These are phyloP conservation scores for Echites panduratus DNA, from an alignment of 257 asterid species.

Conservation along the genomic window DNA sequence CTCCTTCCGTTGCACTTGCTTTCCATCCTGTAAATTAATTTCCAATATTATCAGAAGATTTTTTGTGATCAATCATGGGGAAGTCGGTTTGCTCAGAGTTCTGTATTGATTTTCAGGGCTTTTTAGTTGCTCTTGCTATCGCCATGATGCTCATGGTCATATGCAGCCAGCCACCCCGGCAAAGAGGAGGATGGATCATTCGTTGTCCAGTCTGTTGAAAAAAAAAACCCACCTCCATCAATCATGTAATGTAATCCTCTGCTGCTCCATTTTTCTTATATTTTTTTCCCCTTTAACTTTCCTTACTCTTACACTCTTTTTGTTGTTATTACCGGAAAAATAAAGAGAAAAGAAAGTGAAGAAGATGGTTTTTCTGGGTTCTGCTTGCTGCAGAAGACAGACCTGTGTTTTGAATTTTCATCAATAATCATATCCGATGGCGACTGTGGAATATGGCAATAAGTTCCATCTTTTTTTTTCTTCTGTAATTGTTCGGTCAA, in stretches of 20 bases:
- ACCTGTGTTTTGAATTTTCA: neutral
- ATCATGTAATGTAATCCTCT: too few relatives aligned
- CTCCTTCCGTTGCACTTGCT: neutral
- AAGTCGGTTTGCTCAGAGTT: slow-evolving; percentile 14
- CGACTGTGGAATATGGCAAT: neutral
- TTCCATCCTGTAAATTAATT: too few relatives aligned
- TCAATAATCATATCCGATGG: neutral
- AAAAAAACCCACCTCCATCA: too few relatives aligned
- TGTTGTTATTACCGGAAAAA: too few relatives aligned
- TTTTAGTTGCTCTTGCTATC: slow-evolving; percentile 7
- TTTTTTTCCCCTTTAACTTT: too few relatives aligned
- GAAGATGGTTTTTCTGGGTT: too few relatives aligned
- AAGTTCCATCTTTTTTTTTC: neutral
- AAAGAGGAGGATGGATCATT: slow-evolving; percentile 1
- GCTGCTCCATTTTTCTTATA: too few relatives aligned
- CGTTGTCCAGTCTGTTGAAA: neutral
- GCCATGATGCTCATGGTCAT: slow-evolving; percentile 3
- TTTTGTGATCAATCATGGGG: slow-evolving; percentile 1
- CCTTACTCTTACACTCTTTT: too few relatives aligned
- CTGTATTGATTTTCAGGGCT: neutral
- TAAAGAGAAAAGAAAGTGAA: too few relatives aligned
- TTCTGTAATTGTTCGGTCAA: slow-evolving; percentile 10
- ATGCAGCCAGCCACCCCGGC: slow-evolving; percentile 5
- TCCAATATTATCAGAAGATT: too few relatives aligned
- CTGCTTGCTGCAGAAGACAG: neutral